Percentiles rank a stretch among this genome's conserved stretches.
Conservation (phyloP, 2,329 filamentous ascomycete genomes). For the Dactylellina drechsleri region DNA sequence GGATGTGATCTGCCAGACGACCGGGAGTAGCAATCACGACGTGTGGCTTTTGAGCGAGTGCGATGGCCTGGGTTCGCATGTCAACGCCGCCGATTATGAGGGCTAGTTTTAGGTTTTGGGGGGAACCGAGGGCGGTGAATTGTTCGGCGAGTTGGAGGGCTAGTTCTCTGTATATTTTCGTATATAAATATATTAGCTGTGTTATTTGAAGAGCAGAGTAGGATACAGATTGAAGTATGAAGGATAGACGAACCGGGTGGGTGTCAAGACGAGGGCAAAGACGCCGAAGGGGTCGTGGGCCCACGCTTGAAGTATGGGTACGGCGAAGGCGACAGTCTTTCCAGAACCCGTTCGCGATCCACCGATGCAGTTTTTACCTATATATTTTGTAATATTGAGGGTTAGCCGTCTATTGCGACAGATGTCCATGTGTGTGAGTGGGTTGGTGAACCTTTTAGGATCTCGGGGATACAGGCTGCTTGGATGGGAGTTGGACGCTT, state of each 20-base stretch:
- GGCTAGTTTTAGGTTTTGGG: slow-evolving; percentile 84
- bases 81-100: slow-evolving; percentile 93
- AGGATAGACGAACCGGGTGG: slow-evolving; percentile 71
- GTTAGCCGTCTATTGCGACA: neutral
- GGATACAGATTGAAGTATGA: no score
- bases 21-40: slow-evolving; percentile 95
- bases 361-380: slow-evolving; percentile 86
- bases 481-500: slow-evolving; percentile 91
- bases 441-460: slow-evolving; percentile 71
- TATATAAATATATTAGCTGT: neutral
- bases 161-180: slow-evolving; percentile 71
- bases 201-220: no score
- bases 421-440: neutral
- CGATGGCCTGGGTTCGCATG: slow-evolving; percentile 89
- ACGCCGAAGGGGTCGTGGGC: slow-evolving; percentile 90
- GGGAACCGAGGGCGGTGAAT: slow-evolving; percentile 88
- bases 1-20: slow-evolving; percentile 90
- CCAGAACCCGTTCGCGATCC: slow-evolving; percentile 94
- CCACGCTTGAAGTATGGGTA: slow-evolving; percentile 93
- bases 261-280: slow-evolving; percentile 87
- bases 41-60: slow-evolving; percentile 82
- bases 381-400: no score
- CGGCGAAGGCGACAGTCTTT: slow-evolving; percentile 95
- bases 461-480: slow-evolving; percentile 89
- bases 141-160: slow-evolving; percentile 97